Percentiles rank a stretch among this genome's conserved stretches.
phyloP scores from a whole-genome alignment of 495 filamentous ascomycete species.

The Penicillium verhagenii region DNA sequence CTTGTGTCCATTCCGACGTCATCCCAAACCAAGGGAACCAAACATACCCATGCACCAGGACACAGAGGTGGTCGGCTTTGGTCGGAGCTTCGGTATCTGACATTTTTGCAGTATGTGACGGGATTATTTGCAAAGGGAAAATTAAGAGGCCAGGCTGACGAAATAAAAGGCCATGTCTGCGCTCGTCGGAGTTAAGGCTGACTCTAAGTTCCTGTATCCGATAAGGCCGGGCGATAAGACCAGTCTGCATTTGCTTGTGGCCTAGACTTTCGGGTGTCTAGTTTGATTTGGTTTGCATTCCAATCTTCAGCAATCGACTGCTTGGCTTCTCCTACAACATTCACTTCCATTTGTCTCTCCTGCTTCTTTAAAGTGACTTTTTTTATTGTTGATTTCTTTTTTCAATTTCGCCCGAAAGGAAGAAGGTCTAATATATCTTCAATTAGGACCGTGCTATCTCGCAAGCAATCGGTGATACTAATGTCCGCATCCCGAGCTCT shows the following conservation, averaged over 20 bases:
- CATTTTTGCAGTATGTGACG: background rate
- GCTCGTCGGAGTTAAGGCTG: constrained; percentile 4
- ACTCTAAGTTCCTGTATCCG: background rate
- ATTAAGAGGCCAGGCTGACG: background rate
- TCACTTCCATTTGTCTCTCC: background rate
- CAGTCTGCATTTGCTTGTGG: background rate
- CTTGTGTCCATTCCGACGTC: constrained; percentile 10
- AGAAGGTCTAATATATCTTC: background rate
- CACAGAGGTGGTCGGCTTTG: constrained; percentile 72
- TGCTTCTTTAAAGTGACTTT: background rate
- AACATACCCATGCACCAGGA: constrained; percentile 91
- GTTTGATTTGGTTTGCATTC: constrained; percentile 1
- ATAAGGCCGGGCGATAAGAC: constrained; percentile 3
- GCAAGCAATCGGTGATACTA: background rate
- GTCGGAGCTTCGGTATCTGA: constrained; percentile 9
- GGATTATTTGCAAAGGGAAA: background rate
- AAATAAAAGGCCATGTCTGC: background rate
- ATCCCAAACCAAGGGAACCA: constrained; percentile 7
- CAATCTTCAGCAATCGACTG: background rate
- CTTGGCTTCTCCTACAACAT: background rate
- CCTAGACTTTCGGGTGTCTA: background rate
- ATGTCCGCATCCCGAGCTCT: background rate
- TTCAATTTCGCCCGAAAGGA: background rate
- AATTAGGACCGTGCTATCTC: background rate
- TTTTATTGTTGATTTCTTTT: too few species aligned